phyloP scores from a whole-genome alignment of 2,329 filamentous ascomycete species.

The Hysterium pulicare region DNA sequence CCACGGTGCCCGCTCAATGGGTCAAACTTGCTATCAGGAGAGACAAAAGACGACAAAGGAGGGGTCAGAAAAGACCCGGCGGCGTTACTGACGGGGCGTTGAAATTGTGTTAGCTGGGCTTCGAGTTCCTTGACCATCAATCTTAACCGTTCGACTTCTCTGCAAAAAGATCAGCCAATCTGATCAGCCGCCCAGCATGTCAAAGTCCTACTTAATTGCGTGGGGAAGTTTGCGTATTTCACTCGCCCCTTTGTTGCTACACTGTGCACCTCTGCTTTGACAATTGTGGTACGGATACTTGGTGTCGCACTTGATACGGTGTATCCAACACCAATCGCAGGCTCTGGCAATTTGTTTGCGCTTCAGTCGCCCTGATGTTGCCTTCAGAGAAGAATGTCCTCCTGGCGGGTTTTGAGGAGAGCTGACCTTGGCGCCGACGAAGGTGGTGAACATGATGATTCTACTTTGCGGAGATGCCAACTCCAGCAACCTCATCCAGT shows the following conservation, averaged over 20 bases:
- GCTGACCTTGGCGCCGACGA: slow-evolving; percentile 2
- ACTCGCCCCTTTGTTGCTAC: slow-evolving; percentile 29
- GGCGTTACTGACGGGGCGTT: slow-evolving; percentile 5
- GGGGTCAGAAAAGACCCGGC: not conserved
- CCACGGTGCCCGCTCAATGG: slow-evolving; percentile 13
- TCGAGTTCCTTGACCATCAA: slow-evolving; percentile 33
- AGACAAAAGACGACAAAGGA: too few relatives aligned
- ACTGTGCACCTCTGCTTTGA: slow-evolving; percentile 32
- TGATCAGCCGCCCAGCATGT: not conserved
- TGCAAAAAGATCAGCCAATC: slow-evolving; percentile 7
- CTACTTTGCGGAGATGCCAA: too few relatives aligned
- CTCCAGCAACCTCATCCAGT: too few relatives aligned
- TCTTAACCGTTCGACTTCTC: slow-evolving; percentile 39
- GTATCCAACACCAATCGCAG: slow-evolving; percentile 42
- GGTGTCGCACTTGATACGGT: slow-evolving; percentile 44
- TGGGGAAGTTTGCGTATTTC: slow-evolving; percentile 17
- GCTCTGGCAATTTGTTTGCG: slow-evolving; percentile 32
- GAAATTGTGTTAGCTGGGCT: slow-evolving; percentile 23
- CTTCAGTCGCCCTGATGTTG: slow-evolving; percentile 10
- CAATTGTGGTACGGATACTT: slow-evolving; percentile 42
- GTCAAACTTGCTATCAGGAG: slow-evolving; percentile 13
- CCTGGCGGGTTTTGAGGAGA: too few relatives aligned
- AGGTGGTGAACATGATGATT: slow-evolving; percentile 13
- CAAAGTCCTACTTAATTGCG: slow-evolving; percentile 25
- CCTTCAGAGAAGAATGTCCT: not conserved